Conservation (phyloP, 768 basidiomycete genomes). For the Termitomyces sp. region DNA sequence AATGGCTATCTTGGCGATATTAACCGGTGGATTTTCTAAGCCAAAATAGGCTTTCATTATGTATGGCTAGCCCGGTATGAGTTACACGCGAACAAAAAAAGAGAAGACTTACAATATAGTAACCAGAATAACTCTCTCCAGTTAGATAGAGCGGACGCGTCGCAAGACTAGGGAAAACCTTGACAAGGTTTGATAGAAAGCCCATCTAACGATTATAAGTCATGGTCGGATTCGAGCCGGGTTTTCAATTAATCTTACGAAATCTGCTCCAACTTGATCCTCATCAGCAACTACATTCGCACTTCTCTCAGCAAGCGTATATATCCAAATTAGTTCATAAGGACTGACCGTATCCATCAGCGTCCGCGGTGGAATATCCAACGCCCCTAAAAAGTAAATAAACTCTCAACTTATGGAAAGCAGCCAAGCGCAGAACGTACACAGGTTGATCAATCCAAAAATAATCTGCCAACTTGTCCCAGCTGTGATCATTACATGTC, state of each 20-base stretch:
- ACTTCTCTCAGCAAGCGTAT: background rate
- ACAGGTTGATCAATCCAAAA: slow-evolving; percentile 77
- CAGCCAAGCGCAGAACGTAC: slow-evolving; percentile 21
- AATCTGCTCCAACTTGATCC: slow-evolving; percentile 58
- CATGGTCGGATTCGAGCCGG: background rate
- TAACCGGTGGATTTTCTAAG: slow-evolving; percentile 58
- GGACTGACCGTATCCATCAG: slow-evolving; percentile 49
- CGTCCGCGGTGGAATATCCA: slow-evolving; percentile 62
- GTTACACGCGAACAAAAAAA: background rate
- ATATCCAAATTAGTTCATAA: background rate
- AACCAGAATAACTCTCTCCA: slow-evolving; percentile 74
- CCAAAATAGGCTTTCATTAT: slow-evolving; percentile 69
- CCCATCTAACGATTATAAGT: slow-evolving; percentile 43
- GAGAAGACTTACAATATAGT: slow-evolving; percentile 50
- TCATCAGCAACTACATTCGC: slow-evolving; percentile 43
- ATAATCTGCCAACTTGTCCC: slow-evolving; percentile 57
- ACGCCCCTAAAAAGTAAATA: slow-evolving; percentile 34
- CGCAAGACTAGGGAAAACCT: slow-evolving; percentile 66
- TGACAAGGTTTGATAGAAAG: slow-evolving; percentile 65
- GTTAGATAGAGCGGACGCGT: slow-evolving; percentile 62
- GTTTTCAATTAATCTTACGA: slow-evolving; percentile 29
- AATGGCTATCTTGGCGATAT: slow-evolving; percentile 61
- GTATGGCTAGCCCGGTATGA: slow-evolving; percentile 47
- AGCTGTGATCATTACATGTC: slow-evolving; percentile 47
- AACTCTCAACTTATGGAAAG: background rate